Base-by-base conservation (phyloP, 495 filamentous ascomycete species). In the Cercophora scortea region DNA sequence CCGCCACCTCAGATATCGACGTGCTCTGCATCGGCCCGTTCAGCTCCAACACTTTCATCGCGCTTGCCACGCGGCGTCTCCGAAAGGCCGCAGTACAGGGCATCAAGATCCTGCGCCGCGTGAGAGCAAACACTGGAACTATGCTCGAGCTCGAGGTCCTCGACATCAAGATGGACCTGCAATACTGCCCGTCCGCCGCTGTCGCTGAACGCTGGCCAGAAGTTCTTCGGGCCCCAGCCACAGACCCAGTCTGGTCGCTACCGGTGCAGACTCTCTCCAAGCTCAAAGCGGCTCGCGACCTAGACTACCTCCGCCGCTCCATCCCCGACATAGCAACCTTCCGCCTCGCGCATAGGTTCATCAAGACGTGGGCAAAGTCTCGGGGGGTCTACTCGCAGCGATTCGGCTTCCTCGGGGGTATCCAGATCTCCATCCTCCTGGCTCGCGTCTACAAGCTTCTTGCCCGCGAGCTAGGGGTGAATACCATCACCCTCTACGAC, bases 11-110 rank as follows among this genome's bases (percentile, higher is more conserved):
- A 1, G 79, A 82, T 55, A 73, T 83, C 1, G 78, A 85, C 58
- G 77, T 79, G 53, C 64, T 84, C 17, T 79, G 71, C 55, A 75
- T 84, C 50, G 79, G 80, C 9, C 74, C 73, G 12, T 76, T 82
- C 46, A 75, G 75, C 50, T 54, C 77, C 13, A 63, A 65, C 51
- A 77, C 72, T 4, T 85, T 85, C 59, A 80, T 83, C 51, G 57
- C 74, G 16, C 59, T 82, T 6, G 77, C 74, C 13, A 64, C 64
- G 5, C 73, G 75, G 52, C 68, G 74, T 6, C 65, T 85, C 42
- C 71, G 73, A 43, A 74, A 66, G 35, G 66, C 67, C 6, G 49
- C 69, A 1, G 42, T 61, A 12, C n/a, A 32, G 0, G 73, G 67
- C 5, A 59, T 83, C 45, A 71, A 62, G 47, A 66, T 82, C 34